Percentiles rank a stretch among this genome's conserved stretches.
phyloP scores from a whole-genome alignment of 2,329 filamentous ascomycete species.

The Talaromyces sp. region DNA sequence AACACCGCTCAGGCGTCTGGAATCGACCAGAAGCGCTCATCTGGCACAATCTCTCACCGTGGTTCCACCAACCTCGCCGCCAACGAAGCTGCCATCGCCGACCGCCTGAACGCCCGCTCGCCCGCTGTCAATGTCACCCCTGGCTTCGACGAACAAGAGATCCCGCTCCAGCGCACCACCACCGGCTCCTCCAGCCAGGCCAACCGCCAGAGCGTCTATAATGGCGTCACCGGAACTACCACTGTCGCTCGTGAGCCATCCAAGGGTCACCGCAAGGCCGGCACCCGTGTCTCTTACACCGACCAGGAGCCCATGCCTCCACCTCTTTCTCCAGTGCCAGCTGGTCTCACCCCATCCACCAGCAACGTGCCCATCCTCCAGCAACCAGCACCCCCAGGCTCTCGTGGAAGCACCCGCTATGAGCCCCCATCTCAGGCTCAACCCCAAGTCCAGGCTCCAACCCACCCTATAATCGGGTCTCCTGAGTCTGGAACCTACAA shows the following conservation, averaged over 20 bases:
- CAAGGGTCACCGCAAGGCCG: conserved; percentile 42
- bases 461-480: conserved; percentile 16
- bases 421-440: conserved; percentile 18
- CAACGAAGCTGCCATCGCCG: conserved; percentile 39
- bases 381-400: conserved; percentile 28
- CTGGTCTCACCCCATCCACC: conserved; percentile 23
- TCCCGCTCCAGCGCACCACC: conserved; percentile 30
- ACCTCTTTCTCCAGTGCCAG: conserved; percentile 20
- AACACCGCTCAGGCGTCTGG: conserved; percentile 33
- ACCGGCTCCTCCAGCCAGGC: conserved; percentile 28
- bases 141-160: conserved; percentile 29
- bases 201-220: conserved; percentile 20
- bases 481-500: conserved; percentile 18
- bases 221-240: neutral
- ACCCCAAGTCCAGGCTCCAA: conserved; percentile 8
- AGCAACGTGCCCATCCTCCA: conserved; percentile 31
- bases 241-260: conserved; percentile 41
- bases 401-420: conserved; percentile 22
- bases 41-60: conserved; percentile 33
- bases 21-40: conserved; percentile 30
- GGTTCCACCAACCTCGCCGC: conserved; percentile 26
- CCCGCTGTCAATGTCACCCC: conserved; percentile 30
- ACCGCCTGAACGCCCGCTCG: conserved; percentile 37
- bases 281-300: conserved; percentile 20
- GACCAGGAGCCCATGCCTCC: conserved; percentile 13